Evolutionary conservation across 1,284 basidiomycete genomes (phyloP).

Genomic region (Trichosporon faecale): DNA sequence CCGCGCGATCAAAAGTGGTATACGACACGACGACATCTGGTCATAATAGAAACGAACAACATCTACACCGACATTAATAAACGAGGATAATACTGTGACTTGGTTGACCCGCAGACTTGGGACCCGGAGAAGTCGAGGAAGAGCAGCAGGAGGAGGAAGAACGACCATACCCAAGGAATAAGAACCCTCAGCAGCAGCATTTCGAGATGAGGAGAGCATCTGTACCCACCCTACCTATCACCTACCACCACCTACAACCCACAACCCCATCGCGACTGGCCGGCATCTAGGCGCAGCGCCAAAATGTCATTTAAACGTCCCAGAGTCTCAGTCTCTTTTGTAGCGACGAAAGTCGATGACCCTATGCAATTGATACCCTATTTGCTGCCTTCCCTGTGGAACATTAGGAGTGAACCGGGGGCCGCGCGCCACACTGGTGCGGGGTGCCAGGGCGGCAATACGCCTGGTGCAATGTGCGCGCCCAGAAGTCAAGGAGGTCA

Average conservation of each 20-base stretch:
- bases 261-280: too few relatives aligned
- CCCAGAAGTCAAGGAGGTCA: too few relatives aligned
- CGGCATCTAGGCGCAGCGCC: not conserved
- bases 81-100: slow-evolving; percentile 6
- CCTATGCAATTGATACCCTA: slow-evolving; percentile 10
- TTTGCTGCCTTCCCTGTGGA: too few relatives aligned
- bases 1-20: not conserved
- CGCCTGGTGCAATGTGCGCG: too few relatives aligned
- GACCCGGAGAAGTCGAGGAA: not conserved
- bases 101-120: not conserved
- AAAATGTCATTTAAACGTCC: slow-evolving; percentile 6
- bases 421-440: too few relatives aligned
- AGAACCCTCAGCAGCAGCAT: not conserved
- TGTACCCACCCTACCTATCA: not conserved
- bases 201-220: not conserved
- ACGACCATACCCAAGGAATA: not conserved
- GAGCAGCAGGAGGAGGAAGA: not conserved
- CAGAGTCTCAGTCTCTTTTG: not conserved
- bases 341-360: slow-evolving; percentile 10
- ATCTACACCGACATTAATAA: slow-evolving; percentile 1
- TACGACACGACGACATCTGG: not conserved
- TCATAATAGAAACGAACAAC: not conserved
- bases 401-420: too few relatives aligned
- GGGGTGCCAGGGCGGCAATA: too few relatives aligned
- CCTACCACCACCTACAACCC: too few relatives aligned